These are phyloP conservation scores for Multifurca ochricompacta DNA, from an alignment of 768 basidiomycete species.

Conservation along the genomic window DNA sequence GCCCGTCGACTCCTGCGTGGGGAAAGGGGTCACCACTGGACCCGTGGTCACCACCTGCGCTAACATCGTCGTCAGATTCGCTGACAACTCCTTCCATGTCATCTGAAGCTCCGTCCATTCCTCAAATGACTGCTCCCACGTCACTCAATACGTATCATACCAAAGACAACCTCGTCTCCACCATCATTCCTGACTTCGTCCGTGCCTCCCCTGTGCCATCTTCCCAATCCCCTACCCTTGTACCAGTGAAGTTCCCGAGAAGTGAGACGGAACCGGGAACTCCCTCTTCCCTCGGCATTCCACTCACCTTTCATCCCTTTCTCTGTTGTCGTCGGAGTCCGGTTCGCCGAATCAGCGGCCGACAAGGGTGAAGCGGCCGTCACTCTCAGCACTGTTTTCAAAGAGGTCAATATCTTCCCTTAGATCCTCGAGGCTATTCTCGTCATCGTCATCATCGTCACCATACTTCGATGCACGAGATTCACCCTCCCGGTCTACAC, in stretches of 20 bases:
- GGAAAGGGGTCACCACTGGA: slow-evolving; percentile 12
- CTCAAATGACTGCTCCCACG: slow-evolving; percentile 1
- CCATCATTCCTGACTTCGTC: slow-evolving; percentile 24
- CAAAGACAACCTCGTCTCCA: slow-evolving; percentile 29
- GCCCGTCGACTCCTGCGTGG: slow-evolving; percentile 17
- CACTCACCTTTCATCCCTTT: slow-evolving; percentile 27
- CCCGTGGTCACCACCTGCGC: slow-evolving; percentile 15
- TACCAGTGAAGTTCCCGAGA: slow-evolving; percentile 40
- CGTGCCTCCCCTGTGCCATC: slow-evolving; percentile 22
- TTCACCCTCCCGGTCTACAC: slow-evolving; percentile 8
- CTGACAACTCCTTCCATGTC: slow-evolving; percentile 20
- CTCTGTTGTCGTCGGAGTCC: slow-evolving; percentile 26
- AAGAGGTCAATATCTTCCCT: slow-evolving; percentile 52
- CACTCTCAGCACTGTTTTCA: slow-evolving; percentile 58
- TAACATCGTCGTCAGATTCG: slow-evolving; percentile 18
- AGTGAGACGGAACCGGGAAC: slow-evolving; percentile 27
- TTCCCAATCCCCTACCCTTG: slow-evolving; percentile 15
- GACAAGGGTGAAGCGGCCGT: slow-evolving; percentile 53
- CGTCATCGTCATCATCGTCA: slow-evolving; percentile 27
- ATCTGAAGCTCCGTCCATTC: slow-evolving; percentile 13
- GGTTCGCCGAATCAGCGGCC: slow-evolving; percentile 30
- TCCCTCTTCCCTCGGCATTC: slow-evolving; percentile 33
- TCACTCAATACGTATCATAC: slow-evolving; percentile 15
- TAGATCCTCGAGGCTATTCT: slow-evolving; percentile 28
- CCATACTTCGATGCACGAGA: slow-evolving; percentile 34